Conservation (phyloP, 345 rosid genomes). For the Fremontodendron californicum region DNA sequence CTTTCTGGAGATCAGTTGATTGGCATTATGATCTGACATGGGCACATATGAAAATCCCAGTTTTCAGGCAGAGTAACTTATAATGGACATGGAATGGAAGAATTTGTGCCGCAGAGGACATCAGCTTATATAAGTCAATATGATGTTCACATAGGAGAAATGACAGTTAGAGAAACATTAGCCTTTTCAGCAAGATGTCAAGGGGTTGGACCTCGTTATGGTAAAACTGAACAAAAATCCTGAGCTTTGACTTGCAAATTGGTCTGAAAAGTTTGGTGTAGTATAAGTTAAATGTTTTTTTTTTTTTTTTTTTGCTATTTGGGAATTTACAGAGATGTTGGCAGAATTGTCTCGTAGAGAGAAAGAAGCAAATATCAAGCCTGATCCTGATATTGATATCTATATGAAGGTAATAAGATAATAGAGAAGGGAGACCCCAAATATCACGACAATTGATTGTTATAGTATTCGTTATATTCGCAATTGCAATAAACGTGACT, state of each 20-base stretch:
- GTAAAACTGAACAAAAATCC: conserved; percentile 20
- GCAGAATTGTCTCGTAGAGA: conserved; percentile 10
- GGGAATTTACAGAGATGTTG: neutral
- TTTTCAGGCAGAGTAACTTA: conserved; percentile 14
- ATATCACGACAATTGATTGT: no score
- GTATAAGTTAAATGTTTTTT: neutral
- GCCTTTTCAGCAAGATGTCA: conserved; percentile 80
- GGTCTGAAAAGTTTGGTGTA: neutral
- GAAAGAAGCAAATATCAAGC: conserved; percentile 6
- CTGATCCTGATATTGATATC: conserved; percentile 12
- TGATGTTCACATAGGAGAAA: conserved; percentile 5
- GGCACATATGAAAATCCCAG: conserved; percentile 22
- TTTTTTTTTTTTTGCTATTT: neutral
- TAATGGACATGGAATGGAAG: conserved; percentile 2
- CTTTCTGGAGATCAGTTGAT: neutral
- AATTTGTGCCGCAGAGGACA: conserved; percentile 1
- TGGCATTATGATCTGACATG: neutral
- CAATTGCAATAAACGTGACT: no score
- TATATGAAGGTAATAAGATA: neutral
- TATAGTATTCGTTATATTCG: neutral
- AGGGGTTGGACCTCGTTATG: conserved; percentile 58
- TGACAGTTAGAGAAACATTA: conserved; percentile 13
- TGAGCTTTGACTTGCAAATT: neutral
- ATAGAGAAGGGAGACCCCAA: neutral
- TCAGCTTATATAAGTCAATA: conserved; percentile 12